Conservation (phyloP, 2,329 filamentous ascomycete genomes). For the Nannizzia gypsea region DNA sequence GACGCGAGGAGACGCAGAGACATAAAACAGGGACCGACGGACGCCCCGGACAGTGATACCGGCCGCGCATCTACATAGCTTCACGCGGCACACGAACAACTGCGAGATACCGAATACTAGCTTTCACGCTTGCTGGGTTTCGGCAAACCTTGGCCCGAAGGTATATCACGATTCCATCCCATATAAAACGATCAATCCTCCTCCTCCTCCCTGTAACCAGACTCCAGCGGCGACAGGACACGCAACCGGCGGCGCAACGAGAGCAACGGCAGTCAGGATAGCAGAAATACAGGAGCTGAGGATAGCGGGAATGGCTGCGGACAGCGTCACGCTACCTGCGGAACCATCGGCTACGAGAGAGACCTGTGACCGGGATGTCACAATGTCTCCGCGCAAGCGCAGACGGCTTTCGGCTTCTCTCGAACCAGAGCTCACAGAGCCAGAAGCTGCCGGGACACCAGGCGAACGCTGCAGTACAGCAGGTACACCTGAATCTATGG, state of each 20-base stretch:
- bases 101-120: too few relatives aligned
- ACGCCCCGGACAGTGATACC: too few relatives aligned
- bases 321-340: background rate
- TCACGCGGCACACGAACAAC: too few relatives aligned
- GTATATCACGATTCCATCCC: background rate
- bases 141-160: background rate
- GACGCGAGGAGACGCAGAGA: too few relatives aligned
- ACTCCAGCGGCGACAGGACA: background rate
- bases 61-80: too few relatives aligned
- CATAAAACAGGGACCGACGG: too few relatives aligned
- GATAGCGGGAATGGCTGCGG: conserved; percentile 10
- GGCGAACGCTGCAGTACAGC: background rate
- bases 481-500: background rate
- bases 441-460: background rate
- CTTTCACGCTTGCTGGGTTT: background rate
- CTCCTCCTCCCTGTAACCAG: background rate
- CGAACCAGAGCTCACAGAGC: background rate
- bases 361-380: background rate
- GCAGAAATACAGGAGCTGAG: too few relatives aligned
- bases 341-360: background rate
- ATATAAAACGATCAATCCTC: background rate
- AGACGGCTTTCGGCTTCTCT: conserved; percentile 11
- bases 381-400: conserved; percentile 14
- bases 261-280: background rate
- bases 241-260: background rate